A percentile compares a stretch with the other conserved stretches of the same genome.
phyloP scores from a whole-genome alignment of 768 basidiomycete species.

The Boletus vermiculosoides region DNA sequence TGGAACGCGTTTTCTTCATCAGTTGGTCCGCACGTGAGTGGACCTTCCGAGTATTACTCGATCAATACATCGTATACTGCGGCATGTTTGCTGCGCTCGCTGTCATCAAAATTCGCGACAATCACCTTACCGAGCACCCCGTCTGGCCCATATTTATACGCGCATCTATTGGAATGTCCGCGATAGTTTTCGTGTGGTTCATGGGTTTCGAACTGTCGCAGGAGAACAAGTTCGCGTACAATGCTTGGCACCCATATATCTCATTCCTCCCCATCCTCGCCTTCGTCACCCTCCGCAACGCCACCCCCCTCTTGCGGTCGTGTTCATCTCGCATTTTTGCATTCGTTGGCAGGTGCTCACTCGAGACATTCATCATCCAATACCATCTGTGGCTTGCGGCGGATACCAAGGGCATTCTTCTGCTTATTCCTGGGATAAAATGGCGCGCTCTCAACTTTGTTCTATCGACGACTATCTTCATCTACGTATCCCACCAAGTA shows the following conservation, averaged over 20 bases:
- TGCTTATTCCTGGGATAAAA: slow-evolving; percentile 70
- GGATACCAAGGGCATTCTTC: slow-evolving; percentile 77
- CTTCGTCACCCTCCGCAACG: slow-evolving; percentile 75
- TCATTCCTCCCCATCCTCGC: slow-evolving; percentile 79
- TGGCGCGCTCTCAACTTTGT: slow-evolving; percentile 80
- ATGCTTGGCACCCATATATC: slow-evolving; percentile 78
- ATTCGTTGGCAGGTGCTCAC: slow-evolving; percentile 82
- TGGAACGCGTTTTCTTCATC: slow-evolving; percentile 68
- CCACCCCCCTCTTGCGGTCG: slow-evolving; percentile 67
- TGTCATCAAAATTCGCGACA: slow-evolving; percentile 73
- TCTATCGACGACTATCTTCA: slow-evolving; percentile 71
- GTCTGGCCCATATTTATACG: slow-evolving; percentile 60
- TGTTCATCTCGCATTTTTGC: slow-evolving; percentile 67
- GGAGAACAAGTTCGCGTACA: slow-evolving; percentile 82
- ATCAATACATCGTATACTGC: slow-evolving; percentile 84
- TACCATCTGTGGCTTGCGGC: slow-evolving; percentile 86
- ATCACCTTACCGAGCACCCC: slow-evolving; percentile 64
- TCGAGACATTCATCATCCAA: slow-evolving; percentile 91
- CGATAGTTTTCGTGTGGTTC: slow-evolving; percentile 66
- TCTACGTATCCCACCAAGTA: slow-evolving; percentile 76
- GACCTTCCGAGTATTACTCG: slow-evolving; percentile 85
- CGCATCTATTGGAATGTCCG: slow-evolving; percentile 47
- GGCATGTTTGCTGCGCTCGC: slow-evolving; percentile 80
- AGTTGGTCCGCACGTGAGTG: slow-evolving; percentile 86
- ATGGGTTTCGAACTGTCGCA: slow-evolving; percentile 77